phyloP scores from a whole-genome alignment of 495 filamentous ascomycete genomes.

The Penicillium macrosclerotiorum region DNA sequence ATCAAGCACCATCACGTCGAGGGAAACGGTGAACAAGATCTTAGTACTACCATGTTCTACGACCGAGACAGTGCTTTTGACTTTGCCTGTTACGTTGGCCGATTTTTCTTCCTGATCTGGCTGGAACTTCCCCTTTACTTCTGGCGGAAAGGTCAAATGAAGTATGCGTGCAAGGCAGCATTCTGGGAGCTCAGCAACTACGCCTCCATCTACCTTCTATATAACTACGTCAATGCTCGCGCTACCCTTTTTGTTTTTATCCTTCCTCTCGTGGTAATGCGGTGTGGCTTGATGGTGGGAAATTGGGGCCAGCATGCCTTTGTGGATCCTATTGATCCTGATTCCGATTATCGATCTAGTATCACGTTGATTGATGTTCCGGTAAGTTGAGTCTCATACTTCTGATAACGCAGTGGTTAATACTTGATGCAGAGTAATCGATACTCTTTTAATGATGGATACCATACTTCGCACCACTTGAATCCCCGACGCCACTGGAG shows the following conservation, averaged over 20 bases:
- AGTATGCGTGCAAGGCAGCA: conserved; percentile 48
- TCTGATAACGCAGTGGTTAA: conserved; percentile 8
- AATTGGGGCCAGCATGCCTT: conserved; percentile 78
- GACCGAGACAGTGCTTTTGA: conserved; percentile 64
- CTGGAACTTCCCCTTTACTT: conserved; percentile 75
- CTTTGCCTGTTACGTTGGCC: conserved; percentile 66
- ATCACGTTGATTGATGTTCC: conserved; percentile 72
- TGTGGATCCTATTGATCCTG: conserved; percentile 65
- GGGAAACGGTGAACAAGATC: conserved; percentile 72
- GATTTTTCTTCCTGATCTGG: conserved; percentile 72
- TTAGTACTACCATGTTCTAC: conserved; percentile 72
- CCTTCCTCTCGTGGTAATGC: conserved; percentile 57
- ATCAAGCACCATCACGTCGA: conserved; percentile 85
- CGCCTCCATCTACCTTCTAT: conserved; percentile 44
- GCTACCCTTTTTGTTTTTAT: conserved; percentile 60
- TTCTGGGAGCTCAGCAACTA: conserved; percentile 59
- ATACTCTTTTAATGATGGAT: conserved; percentile 75
- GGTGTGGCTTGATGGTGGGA: conserved; percentile 66
- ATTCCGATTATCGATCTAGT: conserved; percentile 67
- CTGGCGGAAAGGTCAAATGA: conserved; percentile 49
- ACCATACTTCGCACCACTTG: conserved; percentile 74
- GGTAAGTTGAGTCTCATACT: conserved; percentile 42
- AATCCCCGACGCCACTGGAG: conserved; percentile 74
- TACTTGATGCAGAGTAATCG: conserved; percentile 56
- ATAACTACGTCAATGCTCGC: conserved; percentile 42